Conservation (phyloP, 2,329 filamentous ascomycete species). For the Colletotrichum chrysophilum region DNA sequence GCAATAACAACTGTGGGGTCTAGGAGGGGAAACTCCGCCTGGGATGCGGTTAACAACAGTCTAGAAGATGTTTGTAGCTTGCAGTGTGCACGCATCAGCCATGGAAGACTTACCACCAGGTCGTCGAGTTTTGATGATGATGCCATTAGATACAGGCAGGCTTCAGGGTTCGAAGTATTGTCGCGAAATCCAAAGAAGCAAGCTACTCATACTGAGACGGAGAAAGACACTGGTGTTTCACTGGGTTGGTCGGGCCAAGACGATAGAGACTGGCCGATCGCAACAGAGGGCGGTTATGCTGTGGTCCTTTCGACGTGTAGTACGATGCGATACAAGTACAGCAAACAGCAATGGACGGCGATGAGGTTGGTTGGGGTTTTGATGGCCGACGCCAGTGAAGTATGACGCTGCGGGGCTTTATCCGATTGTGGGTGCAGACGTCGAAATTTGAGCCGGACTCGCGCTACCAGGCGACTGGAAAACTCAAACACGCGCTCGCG, state of each 20-base stretch:
- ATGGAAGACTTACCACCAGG: constrained; percentile 9
- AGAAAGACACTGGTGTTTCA: background rate
- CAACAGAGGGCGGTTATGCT: background rate
- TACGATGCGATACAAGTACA: background rate
- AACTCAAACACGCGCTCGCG: background rate
- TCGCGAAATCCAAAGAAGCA: constrained; percentile 5
- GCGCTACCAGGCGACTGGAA: background rate
- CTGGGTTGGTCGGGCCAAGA: background rate
- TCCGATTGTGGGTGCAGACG: background rate
- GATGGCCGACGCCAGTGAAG: background rate
- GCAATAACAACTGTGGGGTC: constrained; percentile 81
- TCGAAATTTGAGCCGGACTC: background rate
- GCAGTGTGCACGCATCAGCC: background rate
- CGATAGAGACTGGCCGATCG: background rate
- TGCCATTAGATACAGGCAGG: background rate
- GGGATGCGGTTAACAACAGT: background rate
- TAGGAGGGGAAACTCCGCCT: constrained; percentile 56
- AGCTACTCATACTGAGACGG: constrained; percentile 5
- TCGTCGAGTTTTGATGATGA: constrained; percentile 13
- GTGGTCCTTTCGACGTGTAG: background rate
- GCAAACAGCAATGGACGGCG: background rate
- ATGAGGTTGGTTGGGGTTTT: background rate
- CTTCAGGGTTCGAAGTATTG: constrained; percentile 18
- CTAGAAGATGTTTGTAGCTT: background rate
- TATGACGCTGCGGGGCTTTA: background rate